These are phyloP conservation scores for Aspergillus wentii DNA, from an alignment of 495 filamentous ascomycete genomes.

Conservation along the genomic window DNA sequence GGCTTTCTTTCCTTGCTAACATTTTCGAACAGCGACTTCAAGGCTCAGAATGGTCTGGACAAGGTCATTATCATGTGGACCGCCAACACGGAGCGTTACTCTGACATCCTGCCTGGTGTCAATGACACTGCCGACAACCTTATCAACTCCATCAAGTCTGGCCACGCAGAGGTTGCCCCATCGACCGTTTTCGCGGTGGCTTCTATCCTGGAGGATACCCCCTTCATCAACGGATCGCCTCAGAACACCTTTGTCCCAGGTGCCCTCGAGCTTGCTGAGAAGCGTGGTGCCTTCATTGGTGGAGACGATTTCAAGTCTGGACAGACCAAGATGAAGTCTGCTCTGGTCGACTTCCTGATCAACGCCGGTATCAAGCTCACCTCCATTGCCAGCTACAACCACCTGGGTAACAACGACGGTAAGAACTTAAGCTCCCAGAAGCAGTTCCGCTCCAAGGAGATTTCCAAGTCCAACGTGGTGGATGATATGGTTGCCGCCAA, in stretches of 20 bases:
- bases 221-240: conserved; percentile 99
- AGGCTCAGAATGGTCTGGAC: conserved; percentile 77
- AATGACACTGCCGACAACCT: conserved; percentile 97
- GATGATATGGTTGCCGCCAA: conserved; percentile 99
- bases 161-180: conserved; percentile 85
- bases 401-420: conserved; percentile 98
- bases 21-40: conserved; percentile 75
- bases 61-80: conserved; percentile 99
- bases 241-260: conserved; percentile 99
- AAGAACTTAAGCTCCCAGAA: conserved; percentile 96
- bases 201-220: conserved; percentile 79
- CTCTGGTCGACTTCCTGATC: conserved; percentile 97
- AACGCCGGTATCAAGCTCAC: conserved; percentile 98
- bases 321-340: conserved; percentile 99
- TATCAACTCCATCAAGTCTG: conserved; percentile 74
- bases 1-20: conserved; percentile 15
- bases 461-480: conserved; percentile 97
- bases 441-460: conserved; percentile 99
- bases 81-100: conserved; percentile 96
- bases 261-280: conserved; percentile 83
- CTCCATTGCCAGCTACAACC: conserved; percentile 98
- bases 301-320: conserved; percentile 99
- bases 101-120: conserved; percentile 80
- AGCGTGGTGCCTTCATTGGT: conserved; percentile 84
- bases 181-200: conserved; percentile 96